A percentile compares a stretch with the other conserved stretches of the same genome.
These are phyloP conservation scores for Grosmannia penicillata DNA, from an alignment of 2,329 filamentous ascomycete genomes.

Conservation along the genomic window DNA sequence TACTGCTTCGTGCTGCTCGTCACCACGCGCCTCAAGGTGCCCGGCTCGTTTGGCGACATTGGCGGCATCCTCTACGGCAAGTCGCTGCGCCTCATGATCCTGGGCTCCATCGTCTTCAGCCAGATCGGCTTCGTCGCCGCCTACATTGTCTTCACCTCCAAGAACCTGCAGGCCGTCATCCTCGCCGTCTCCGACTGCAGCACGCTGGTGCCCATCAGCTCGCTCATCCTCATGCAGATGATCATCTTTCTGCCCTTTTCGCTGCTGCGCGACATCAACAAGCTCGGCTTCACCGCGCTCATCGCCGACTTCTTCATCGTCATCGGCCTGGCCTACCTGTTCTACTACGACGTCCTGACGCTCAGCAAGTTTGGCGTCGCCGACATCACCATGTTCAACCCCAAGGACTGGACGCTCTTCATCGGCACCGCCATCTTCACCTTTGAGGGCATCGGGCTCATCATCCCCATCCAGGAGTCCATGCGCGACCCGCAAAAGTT, in stretches of 20 bases:
- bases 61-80: conserved; percentile 82
- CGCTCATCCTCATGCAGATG: conserved; percentile 88
- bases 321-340: conserved; percentile 80
- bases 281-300: conserved; percentile 87
- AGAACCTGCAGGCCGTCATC: conserved; percentile 91
- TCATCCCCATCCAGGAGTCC: conserved; percentile 95
- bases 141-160: conserved; percentile 92
- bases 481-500: conserved; percentile 90
- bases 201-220: conserved; percentile 72
- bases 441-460: conserved; percentile 92
- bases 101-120: conserved; percentile 84
- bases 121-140: conserved; percentile 91
- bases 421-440: conserved; percentile 99
- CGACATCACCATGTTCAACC: conserved; percentile 84
- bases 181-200: conserved; percentile 80
- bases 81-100: conserved; percentile 77
- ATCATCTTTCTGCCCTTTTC: conserved; percentile 89
- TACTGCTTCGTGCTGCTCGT: conserved; percentile 96
- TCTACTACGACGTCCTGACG: conserved; percentile 87
- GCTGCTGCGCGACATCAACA: conserved; percentile 88
- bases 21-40: conserved; percentile 67
- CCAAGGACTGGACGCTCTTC: conserved; percentile 87
- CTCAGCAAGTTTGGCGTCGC: conserved; percentile 61
- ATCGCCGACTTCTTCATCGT: conserved; percentile 91
- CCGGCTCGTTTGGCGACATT: conserved; percentile 96